Evolutionary conservation across 2,329 filamentous ascomycete genomes (phyloP), one percentile per base, ranked within the genome.

Genomic region (Colletotrichum limetticola): DNA sequence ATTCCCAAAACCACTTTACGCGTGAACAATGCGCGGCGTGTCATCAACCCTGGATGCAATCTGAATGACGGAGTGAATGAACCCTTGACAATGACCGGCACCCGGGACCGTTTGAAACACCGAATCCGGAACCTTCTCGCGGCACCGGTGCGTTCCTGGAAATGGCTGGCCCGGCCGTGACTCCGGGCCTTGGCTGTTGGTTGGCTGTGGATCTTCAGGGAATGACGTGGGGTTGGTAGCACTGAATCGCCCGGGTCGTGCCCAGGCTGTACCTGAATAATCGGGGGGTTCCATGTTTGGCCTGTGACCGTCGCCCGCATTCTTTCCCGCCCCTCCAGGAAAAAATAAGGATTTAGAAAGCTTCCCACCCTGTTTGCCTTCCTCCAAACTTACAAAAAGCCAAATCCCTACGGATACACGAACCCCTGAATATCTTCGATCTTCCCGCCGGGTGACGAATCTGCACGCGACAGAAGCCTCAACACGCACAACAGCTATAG

Each of bases 191-290:
- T n/a, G 42, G 19, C 19, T 22, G 42, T 16, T 5, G 0, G 3
- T 42, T 16, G 19, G 42, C 14, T 55, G 55, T 72, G 59, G 70
- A 60, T 24, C 42, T 9, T 24, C 5, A 12, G 4, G 1, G 67
- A 58, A 73, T 73, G 71, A 73, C 71, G 71, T 73, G 71, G 70
- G 66, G 71, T 65, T 61, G 42, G 42, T 22, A 49, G 42, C 42
- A 42, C 37, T 42, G 37, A 42, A 49, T 35, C 32, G 32, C 1
- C 32, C 32, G 1, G 11, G 32, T 1, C 30, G 30, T 35, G 32
- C 32, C 32, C 16, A 35, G 59, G 6, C 66, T 53, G 49, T 42
- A 56, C 62, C 11, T 42, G 5, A 46, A 52, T 57, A 24, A 58
- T 57, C 46, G 60, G 22, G 42, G 42, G 42, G 32, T 35, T 35